phyloP scores from a whole-genome alignment of 768 basidiomycete genomes.

The Suillus tomentosus region DNA sequence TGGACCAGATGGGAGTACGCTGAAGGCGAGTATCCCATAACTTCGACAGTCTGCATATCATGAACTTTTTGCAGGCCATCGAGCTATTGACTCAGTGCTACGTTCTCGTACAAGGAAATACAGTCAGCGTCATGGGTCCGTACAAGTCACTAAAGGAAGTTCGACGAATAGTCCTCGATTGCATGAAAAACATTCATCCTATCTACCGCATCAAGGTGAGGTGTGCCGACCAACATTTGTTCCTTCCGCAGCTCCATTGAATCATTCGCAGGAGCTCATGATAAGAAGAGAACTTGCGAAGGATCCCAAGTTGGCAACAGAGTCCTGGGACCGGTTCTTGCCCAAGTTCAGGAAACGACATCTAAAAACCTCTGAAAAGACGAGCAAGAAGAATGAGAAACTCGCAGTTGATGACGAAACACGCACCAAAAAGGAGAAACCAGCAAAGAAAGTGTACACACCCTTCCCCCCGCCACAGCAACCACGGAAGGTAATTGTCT shows the following conservation, averaged over 20 bases:
- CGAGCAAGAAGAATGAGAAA: slow-evolving; percentile 82
- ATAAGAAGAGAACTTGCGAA: slow-evolving; percentile 96
- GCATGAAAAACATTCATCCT: slow-evolving; percentile 99
- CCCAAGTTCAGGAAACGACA: slow-evolving; percentile 94
- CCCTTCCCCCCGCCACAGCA: slow-evolving; percentile 96
- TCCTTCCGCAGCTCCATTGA: slow-evolving; percentile 1
- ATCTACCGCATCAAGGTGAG: slow-evolving; percentile 98
- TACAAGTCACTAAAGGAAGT: slow-evolving; percentile 97
- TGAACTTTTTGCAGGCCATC: slow-evolving; percentile 70
- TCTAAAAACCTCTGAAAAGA: slow-evolving; percentile 93
- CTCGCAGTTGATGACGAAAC: slow-evolving; percentile 61
- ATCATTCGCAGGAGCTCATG: slow-evolving; percentile 81
- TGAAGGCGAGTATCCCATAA: slow-evolving; percentile 64
- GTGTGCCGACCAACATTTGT: slow-evolving; percentile 38
- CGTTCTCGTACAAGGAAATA: slow-evolving; percentile 96
- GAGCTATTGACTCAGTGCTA: slow-evolving; percentile 96
- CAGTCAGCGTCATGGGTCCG: slow-evolving; percentile 97
- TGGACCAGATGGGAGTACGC: slow-evolving; percentile 94
- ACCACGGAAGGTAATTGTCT: slow-evolving; percentile 77
- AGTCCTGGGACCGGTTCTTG: slow-evolving; percentile 97
- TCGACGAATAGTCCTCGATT: slow-evolving; percentile 92
- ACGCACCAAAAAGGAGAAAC: slow-evolving; percentile 51
- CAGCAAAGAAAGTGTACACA: slow-evolving; percentile 91
- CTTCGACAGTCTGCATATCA: neutral
- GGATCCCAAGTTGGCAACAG: slow-evolving; percentile 91